These are phyloP conservation scores for Aegilops tauschii DNA, from an alignment of 176 grass and related monocot species.

Conservation along the genomic window DNA sequence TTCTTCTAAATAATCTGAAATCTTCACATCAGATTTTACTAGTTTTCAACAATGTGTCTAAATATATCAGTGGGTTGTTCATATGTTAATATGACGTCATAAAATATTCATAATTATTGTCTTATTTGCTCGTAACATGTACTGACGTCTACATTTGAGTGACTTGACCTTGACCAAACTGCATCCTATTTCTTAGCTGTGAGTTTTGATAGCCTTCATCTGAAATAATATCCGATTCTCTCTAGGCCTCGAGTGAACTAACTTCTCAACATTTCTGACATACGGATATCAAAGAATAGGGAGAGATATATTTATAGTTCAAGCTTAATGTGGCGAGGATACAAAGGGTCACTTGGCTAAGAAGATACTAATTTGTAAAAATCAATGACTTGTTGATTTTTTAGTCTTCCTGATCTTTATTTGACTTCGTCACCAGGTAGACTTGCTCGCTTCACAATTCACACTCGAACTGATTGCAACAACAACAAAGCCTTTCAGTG, in stretches of 20 bases:
- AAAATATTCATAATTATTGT: conserved; percentile 20
- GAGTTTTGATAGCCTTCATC: neutral
- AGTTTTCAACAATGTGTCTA: neutral
- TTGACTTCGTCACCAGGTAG: neutral
- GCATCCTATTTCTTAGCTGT: neutral
- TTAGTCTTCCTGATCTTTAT: conserved; percentile 9
- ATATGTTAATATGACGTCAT: neutral
- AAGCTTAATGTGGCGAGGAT: neutral
- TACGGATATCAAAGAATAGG: neutral
- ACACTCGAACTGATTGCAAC: neutral
- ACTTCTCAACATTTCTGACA: conserved; percentile 1
- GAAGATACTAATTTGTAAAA: neutral
- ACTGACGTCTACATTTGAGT: neutral
- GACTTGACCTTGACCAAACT: conserved; percentile 18
- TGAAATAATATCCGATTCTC: neutral
- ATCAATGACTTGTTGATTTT: neutral
- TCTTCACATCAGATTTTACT: neutral
- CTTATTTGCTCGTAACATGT: neutral
- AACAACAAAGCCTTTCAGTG: too few species aligned
- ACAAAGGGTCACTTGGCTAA: neutral
- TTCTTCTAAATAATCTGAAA: neutral
- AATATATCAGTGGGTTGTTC: neutral
- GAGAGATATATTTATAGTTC: neutral
- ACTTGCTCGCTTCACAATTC: neutral
- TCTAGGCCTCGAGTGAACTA: neutral